phyloP scores from a whole-genome alignment of 2,329 filamentous ascomycete genomes.

The Microthyrium microscopicum region DNA sequence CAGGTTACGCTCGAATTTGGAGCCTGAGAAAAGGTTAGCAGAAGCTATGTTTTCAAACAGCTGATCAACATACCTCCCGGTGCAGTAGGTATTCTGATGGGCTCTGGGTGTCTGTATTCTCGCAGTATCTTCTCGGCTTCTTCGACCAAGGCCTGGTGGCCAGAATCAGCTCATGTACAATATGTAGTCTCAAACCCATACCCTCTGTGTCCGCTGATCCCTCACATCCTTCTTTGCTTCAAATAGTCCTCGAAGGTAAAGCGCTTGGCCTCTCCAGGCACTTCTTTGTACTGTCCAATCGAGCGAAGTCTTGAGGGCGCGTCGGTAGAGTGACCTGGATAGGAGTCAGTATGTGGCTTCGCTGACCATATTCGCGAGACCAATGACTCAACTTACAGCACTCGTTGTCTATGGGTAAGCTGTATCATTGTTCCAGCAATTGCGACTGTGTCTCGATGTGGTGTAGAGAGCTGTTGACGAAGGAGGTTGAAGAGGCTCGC shows the following conservation, averaged over 20 bases:
- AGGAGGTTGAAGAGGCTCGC: no score
- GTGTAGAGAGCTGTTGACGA: no score
- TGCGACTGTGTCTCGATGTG: no score
- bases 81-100: conserved; percentile 74
- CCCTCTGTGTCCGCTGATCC: conserved; percentile 74
- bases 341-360: conserved; percentile 14
- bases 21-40: conserved; percentile 38
- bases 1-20: conserved; percentile 91
- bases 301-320: conserved; percentile 79
- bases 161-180: conserved; percentile 1
- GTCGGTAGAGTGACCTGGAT: conserved; percentile 61
- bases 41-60: conserved; percentile 7
- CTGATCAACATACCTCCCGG: conserved; percentile 56
- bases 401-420: no score
- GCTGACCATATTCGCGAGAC: no score
- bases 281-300: conserved; percentile 91
- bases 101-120: conserved; percentile 96
- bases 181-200: conserved; percentile 25
- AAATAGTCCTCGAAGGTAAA: conserved; percentile 90
- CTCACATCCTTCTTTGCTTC: conserved; percentile 78
- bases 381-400: no score
- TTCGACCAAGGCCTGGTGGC: conserved; percentile 55
- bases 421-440: no score
- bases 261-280: conserved; percentile 85
- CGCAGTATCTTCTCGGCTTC: conserved; percentile 80